Base-by-base conservation (phyloP, 2,329 filamentous ascomycete genomes). In the Talaromyces atroroseus region DNA sequence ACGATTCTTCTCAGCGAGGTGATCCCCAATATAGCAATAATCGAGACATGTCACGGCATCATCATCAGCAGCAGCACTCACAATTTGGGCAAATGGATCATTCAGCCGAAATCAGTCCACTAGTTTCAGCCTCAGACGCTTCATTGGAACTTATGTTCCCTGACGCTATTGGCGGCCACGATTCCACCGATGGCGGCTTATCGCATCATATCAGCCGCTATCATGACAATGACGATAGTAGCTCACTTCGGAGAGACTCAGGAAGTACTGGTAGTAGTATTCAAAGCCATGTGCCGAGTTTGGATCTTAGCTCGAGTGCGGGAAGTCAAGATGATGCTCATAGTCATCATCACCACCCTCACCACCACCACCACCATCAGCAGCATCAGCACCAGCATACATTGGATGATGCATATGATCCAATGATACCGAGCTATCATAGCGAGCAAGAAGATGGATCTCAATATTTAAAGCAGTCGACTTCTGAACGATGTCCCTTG, bases 161-260 rank as follows among this genome's bases (percentile, higher is more conserved):
- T 69, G 71, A 74, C 46, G 64, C 71, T 2, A 71, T 75, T 64
- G 67, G 73, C 29, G 69, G 71, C 2, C 68, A 73, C 61, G 71
- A 74, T 36, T 66, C 71, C 1, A 65, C 74, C 32, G 73, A 73
- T 59, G 65, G 62, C 11, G 59, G 59, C 4, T 63, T 69, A 16
- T 64, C 32, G 29, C 38, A 49, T 24, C 34, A 42, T 29, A 42
- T 24, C 23, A 57, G 29, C 32, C 51, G 66, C 8, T 75, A 74
- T 53, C 67, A 68, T 20, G 68, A 73, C 24, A 18, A 29, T 21
- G 59, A 64, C 5, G 58, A 61, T 16, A 69, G 67, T 47, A 58
- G 63, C 5, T 60, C 64, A 2, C 57, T 65, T 34, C 53, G 59
- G 34, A 61, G 65, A 44, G 68, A 70, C 54, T 58, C 62, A 2